Percentiles rank a stretch among this genome's conserved stretches.
phyloP scores from a whole-genome alignment of 2,329 filamentous ascomycete species.

The Hypoxylon sp. region DNA sequence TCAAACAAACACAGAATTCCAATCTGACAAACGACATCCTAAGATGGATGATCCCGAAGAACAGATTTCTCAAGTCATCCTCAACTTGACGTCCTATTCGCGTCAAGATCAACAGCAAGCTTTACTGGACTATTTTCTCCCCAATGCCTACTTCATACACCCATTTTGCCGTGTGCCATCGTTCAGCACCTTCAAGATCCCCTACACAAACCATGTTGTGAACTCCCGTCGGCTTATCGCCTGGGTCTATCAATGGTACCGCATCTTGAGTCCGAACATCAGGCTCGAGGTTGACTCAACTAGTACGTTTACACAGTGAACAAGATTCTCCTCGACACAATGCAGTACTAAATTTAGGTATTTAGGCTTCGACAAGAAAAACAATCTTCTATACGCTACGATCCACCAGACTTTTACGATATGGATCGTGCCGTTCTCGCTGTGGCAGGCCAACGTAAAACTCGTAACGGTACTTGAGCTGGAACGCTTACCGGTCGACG shows the following conservation, averaged over 20 bases:
- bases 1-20: constrained; percentile 3
- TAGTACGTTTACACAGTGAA: constrained; percentile 55
- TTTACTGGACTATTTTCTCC: constrained; percentile 80
- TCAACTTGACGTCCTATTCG: constrained; percentile 75
- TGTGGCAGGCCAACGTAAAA: constrained; percentile 74
- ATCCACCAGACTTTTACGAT: constrained; percentile 82
- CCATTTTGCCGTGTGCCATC: constrained; percentile 80
- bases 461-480: constrained; percentile 79
- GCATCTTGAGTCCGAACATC: constrained; percentile 83
- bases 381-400: constrained; percentile 78
- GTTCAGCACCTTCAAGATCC: constrained; percentile 61
- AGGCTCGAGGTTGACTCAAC: constrained; percentile 74
- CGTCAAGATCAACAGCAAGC: constrained; percentile 75
- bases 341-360: neutral
- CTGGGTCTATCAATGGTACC: constrained; percentile 86
- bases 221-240: constrained; percentile 77
- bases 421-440: constrained; percentile 78
- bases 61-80: constrained; percentile 78
- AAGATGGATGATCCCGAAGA: constrained; percentile 57
- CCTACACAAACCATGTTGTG: constrained; percentile 57
- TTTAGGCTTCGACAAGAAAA: constrained; percentile 76
- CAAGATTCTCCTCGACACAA: neutral
- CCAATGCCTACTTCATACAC: constrained; percentile 80
- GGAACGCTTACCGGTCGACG: constrained; percentile 58
- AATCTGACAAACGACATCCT: neutral